These are phyloP conservation scores for Crithidia expoeki DNA, from an alignment of 208 protist genomes.

Conservation along the genomic window DNA sequence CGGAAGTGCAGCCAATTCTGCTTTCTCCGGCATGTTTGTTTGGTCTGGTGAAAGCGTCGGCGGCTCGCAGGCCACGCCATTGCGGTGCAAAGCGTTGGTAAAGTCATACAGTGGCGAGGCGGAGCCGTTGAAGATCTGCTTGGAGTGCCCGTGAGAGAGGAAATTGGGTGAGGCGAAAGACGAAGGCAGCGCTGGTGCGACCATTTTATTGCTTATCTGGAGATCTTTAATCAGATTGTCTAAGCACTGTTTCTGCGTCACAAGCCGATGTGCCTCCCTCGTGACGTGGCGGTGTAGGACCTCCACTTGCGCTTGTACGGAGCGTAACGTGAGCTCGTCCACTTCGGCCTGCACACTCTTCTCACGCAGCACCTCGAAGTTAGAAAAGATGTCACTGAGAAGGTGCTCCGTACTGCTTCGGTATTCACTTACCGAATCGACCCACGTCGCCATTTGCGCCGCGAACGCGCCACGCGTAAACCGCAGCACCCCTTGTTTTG, in stretches of 20 bases:
- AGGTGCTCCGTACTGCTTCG: conserved; percentile 20
- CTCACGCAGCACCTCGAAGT: conserved; percentile 25
- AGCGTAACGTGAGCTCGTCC: conserved; percentile 22
- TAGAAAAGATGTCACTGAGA: conserved; percentile 8
- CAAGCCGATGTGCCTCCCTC: conserved; percentile 14
- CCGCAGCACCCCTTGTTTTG: conserved; percentile 16
- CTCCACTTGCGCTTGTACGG: conserved; percentile 16
- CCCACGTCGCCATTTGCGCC: conserved; percentile 8
- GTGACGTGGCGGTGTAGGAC: conserved; percentile 15
- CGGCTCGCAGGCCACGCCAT: no score
- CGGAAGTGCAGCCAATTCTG: neutral
- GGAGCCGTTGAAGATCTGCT: neutral
- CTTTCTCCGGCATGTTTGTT: neutral
- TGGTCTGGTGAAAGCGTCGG: neutral
- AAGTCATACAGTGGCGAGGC: conserved; percentile 11
- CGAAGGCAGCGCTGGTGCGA: neutral
- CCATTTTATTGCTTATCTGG: neutral
- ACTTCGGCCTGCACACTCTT: conserved; percentile 14
- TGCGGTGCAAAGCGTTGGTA: conserved; percentile 7
- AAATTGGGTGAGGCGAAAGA: neutral
- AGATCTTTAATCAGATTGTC: conserved; percentile 2
- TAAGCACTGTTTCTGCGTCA: conserved; percentile 13
- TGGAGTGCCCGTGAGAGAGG: conserved; percentile 1
- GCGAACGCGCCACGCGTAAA: conserved; percentile 10
- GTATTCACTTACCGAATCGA: conserved; percentile 2